Evolutionary conservation across 2,329 filamentous ascomycete species (phyloP).

Genomic region (Tricladium varicosporioides): DNA sequence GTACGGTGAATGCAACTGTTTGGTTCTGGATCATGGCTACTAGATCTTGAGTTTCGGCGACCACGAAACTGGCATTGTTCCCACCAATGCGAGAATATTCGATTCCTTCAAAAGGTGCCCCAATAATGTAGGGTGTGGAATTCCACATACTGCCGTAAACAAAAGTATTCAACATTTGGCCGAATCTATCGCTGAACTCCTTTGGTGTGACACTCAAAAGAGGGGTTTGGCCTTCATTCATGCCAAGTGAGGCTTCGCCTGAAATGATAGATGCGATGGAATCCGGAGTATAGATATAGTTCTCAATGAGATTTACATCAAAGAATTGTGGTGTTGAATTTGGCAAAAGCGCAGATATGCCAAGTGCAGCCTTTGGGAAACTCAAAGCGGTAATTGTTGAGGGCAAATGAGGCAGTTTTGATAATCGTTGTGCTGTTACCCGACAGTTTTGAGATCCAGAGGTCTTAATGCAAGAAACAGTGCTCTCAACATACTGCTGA

Average conservation of each 20-base stretch:
- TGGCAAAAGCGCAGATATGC: slow-evolving; percentile 18
- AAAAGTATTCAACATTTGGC: slow-evolving; percentile 24
- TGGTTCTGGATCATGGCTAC: slow-evolving; percentile 22
- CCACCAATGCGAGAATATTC: slow-evolving; percentile 12
- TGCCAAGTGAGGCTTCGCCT: slow-evolving; percentile 9
- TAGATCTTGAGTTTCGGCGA: slow-evolving; percentile 12
- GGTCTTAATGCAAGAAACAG: slow-evolving; percentile 20
- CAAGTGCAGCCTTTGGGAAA: slow-evolving; percentile 20
- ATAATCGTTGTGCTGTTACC: slow-evolving; percentile 24
- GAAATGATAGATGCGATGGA: slow-evolving; percentile 13
- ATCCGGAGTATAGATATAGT: slow-evolving; percentile 19
- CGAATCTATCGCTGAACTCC: slow-evolving; percentile 23
- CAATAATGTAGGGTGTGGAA: slow-evolving; percentile 19
- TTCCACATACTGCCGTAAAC: slow-evolving; percentile 23
- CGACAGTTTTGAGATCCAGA: slow-evolving; percentile 13
- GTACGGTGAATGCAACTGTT: slow-evolving; percentile 24
- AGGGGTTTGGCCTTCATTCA: slow-evolving; percentile 9
- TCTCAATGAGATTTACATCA: slow-evolving; percentile 22
- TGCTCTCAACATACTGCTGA: slow-evolving; percentile 23
- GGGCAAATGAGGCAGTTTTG: slow-evolving; percentile 19
- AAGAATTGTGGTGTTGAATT: slow-evolving; percentile 17
- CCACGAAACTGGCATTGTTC: slow-evolving; percentile 17
- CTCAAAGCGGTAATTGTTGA: slow-evolving; percentile 22
- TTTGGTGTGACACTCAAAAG: slow-evolving; percentile 10
- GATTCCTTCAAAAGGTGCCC: slow-evolving; percentile 17